Evolutionary conservation across 2,329 filamentous ascomycete species (phyloP), one percentile per base, ranked within the genome.

Genomic region (Trichoderma oligosporum): DNA sequence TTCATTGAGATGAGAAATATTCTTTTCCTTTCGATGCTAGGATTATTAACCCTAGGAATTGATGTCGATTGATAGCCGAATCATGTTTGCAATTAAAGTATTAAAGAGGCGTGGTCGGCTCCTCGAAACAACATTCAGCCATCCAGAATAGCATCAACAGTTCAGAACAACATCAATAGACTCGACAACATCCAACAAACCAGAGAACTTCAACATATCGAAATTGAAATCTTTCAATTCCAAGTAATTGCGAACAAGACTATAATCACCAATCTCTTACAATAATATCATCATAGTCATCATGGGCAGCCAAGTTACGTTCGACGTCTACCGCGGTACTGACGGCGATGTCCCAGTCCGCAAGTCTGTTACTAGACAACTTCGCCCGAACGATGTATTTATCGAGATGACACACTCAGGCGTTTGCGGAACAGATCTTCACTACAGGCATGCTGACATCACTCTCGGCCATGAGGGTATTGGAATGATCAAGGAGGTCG

Each of bases 381-480:
- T 56, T 14, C 53, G 53, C 35, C 42, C 53, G 4, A 56, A 56
- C 25, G 83, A 87, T 61, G 71, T 88, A 52, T 85, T 88, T 65
- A 84, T 88, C 63, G 75, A 81, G 65, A 72, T 88, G 61, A 80
- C 82, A 4, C 83, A 87, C 72, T 87, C 83, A 64, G 84, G 85
- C 60, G 79, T 88, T 61, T 88, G 85, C 67, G 84, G 82, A 53
- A 80, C 78, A 0, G 84, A 87, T 61, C 52, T 86, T 33, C 83
- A 87, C 71, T 79, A 14, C 22, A 47, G 56, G 31, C 56, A 58
- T 18, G 7, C 55, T 27, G 47, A 58, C 11, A 45, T 42, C 4
- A 45, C 80, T 42, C 81, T 85, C 18, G 85, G 84, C 51, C 84
- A 87, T 67, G 85, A 88, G 64, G 86, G 87, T 29, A 78, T 87